phyloP scores from a whole-genome alignment of 345 rosid genomes.

The Passiflora organensis region DNA sequence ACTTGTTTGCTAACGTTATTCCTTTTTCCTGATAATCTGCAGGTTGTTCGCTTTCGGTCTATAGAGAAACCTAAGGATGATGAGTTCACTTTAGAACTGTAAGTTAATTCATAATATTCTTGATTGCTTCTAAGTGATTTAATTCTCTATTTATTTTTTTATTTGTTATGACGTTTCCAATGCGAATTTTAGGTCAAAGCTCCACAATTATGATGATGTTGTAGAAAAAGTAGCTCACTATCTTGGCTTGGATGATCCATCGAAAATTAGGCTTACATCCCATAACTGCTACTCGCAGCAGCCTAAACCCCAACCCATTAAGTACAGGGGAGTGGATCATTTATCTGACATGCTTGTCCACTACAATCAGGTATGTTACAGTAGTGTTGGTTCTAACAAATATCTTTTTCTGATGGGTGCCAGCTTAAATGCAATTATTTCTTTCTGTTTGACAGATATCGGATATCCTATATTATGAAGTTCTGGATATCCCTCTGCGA shows the following conservation, averaged over 20 bases:
- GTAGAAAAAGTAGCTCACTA: slow-evolving; percentile 78
- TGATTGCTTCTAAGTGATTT: background rate
- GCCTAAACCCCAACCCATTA: slow-evolving; percentile 93
- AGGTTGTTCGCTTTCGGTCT: slow-evolving; percentile 52
- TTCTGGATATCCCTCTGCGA: slow-evolving; percentile 91
- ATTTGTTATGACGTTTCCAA: background rate
- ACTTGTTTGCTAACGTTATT: background rate
- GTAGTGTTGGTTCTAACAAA: background rate
- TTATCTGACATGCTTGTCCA: slow-evolving; percentile 87
- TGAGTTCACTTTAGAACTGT: slow-evolving; percentile 39
- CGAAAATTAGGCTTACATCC: slow-evolving; percentile 90
- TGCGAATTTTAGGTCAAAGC: slow-evolving; percentile 61
- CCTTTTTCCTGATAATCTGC: slow-evolving; percentile 17
- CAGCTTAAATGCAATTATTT: background rate
- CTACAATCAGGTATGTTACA: slow-evolving; percentile 69
- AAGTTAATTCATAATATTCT: slow-evolving; percentile 6
- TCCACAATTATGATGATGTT: slow-evolving; percentile 88
- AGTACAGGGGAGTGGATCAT: slow-evolving; percentile 84
- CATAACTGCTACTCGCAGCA: slow-evolving; percentile 99
- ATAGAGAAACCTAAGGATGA: slow-evolving; percentile 91
- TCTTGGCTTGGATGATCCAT: slow-evolving; percentile 81
- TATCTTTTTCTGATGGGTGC: slow-evolving; percentile 9
- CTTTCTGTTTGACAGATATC: slow-evolving; percentile 79
- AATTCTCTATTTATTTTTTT: background rate
- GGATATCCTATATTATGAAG: slow-evolving; percentile 90